Evolutionary conservation across 345 rosid species (phyloP).

Genomic region (Eucalyptus albens): DNA sequence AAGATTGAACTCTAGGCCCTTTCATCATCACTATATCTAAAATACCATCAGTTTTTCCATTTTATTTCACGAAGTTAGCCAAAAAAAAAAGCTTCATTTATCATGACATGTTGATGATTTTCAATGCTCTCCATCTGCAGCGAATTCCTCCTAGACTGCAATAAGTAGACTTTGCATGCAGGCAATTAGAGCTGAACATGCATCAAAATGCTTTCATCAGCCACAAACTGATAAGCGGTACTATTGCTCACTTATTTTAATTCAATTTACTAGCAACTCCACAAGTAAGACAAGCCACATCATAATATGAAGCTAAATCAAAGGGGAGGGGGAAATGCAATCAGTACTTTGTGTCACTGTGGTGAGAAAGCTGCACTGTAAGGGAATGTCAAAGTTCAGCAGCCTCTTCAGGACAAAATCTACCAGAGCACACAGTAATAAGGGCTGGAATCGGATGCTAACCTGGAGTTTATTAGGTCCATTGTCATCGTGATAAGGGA

Average conservation of each 20-base stretch:
- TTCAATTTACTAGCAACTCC: background rate
- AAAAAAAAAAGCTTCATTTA: background rate
- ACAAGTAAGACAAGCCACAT: background rate
- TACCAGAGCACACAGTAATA: background rate
- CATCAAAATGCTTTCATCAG: background rate
- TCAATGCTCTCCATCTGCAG: background rate
- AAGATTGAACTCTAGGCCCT: background rate
- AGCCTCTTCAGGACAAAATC: background rate
- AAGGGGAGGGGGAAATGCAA: background rate
- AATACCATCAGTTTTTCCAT: background rate
- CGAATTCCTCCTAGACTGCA: background rate
- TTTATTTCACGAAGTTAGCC: background rate
- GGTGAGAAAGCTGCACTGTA: background rate
- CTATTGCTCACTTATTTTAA: background rate
- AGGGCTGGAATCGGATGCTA: background rate
- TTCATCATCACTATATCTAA: background rate
- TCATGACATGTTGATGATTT: background rate
- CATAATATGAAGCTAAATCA: background rate
- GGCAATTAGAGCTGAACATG: background rate
- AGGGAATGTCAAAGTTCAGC: background rate
- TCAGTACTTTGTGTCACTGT: background rate
- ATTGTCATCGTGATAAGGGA: constrained; percentile 33
- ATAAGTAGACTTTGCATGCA: background rate
- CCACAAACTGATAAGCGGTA: background rate
- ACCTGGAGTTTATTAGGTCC: constrained; percentile 85